Base-by-base conservation (phyloP, 2,329 filamentous ascomycete species). In the Mollisiaceae sp. region DNA sequence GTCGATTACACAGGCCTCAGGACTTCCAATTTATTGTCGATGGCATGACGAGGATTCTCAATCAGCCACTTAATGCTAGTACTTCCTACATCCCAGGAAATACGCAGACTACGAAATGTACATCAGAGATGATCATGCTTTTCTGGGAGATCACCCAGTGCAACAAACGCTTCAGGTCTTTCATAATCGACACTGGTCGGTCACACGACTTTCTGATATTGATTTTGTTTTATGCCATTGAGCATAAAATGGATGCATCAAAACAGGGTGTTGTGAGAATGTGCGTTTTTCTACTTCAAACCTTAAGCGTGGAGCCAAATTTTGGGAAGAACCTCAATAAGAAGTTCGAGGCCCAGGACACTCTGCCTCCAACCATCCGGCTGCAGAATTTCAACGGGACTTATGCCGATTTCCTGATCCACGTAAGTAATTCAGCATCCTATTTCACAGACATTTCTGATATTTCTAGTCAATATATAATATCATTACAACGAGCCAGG, bases 1-100 rank as follows among this genome's bases (percentile, higher is more conserved):
- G 95, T 36, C 88, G 94, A 43, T 79, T 99, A 55, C 95, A 98
- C 79, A 88, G 95, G 56, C 92, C 94, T 0, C 93, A 97, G 77
- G 95, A 99, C 77, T 98, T 99, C 74, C 95, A 99, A 77, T 99
- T 99, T 76, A 88, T 98, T 27, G 92, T 96, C 12, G 94, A 97
- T 75, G 94, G 94, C 58, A 97, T 97, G 90, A 94, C 90, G 0
- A 88, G 93, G 72, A 92, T 98, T 57, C 82, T 99, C 59, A 95
- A 96, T 72, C 94, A 97, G 72, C 94, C 94, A 27, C 88, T 97
- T 68, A 93, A 97, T 79, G 90, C 93, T 52, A 96, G 93, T 65
- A 86, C 87, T 12, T 94, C 94, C 0, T 97, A 97, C 77, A 86
- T 97, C 1, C 93, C 94, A 0, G 92, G 93, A 4, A 54, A 54